Conservation (phyloP, 176 grass and related monocot genomes). For the Secale cereale region DNA sequence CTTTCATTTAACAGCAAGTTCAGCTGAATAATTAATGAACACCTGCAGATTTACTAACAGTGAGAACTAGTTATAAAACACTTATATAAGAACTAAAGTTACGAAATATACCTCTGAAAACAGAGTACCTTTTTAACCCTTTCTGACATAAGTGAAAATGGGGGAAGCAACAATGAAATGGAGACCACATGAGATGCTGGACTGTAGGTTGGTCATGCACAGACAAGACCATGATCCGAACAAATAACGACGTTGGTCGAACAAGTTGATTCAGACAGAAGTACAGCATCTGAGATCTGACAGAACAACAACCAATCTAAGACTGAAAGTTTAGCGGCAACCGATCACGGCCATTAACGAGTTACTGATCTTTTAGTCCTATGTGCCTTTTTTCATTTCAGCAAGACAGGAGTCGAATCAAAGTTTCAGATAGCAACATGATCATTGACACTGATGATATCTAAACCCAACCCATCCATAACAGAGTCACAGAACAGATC, state of each 20-base stretch:
- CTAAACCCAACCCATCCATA: background rate
- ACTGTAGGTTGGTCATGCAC: too few relatives aligned
- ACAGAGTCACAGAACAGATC: background rate
- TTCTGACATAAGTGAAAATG: too few relatives aligned
- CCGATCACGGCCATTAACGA: slow-evolving; percentile 8
- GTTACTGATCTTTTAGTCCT: slow-evolving; percentile 13
- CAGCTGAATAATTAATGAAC: too few relatives aligned
- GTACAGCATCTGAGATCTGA: background rate
- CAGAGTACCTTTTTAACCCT: too few relatives aligned
- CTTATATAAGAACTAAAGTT: too few relatives aligned
- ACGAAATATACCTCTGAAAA: too few relatives aligned
- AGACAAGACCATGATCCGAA: too few relatives aligned
- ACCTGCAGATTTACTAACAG: too few relatives aligned
- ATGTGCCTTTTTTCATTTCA: background rate
- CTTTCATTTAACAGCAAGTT: too few relatives aligned
- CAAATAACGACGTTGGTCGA: background rate
- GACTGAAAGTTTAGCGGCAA: background rate
- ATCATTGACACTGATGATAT: background rate
- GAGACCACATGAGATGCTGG: too few relatives aligned
- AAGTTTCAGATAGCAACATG: background rate
- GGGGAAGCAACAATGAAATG: too few relatives aligned
- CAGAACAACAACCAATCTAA: background rate
- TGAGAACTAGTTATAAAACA: too few relatives aligned
- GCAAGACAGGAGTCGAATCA: background rate
- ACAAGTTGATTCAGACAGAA: background rate